phyloP scores from a whole-genome alignment of 192 early-diverging fungal genomes.

The Globomyces pollinis-pini region DNA sequence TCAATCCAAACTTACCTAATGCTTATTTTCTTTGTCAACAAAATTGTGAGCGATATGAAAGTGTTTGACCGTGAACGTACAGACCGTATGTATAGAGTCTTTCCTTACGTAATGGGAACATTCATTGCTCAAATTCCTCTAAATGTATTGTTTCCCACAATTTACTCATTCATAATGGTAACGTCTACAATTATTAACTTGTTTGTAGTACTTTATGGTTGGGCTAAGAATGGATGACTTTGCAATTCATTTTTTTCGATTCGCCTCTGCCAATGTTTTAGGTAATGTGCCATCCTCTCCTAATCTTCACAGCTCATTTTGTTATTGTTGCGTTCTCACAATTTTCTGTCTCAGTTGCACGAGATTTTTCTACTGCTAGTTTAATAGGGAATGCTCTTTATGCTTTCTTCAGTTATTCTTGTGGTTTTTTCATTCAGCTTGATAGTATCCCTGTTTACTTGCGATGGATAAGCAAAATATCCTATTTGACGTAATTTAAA shows the following conservation, averaged over 20 bases:
- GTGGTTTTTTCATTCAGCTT: conserved; percentile 29
- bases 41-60: conserved; percentile 28
- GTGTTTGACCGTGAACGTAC: conserved; percentile 41
- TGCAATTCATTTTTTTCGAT: conserved; percentile 26
- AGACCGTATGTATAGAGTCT: conserved; percentile 41
- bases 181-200: no score
- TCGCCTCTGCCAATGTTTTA: conserved; percentile 13
- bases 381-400: conserved; percentile 25
- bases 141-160: conserved; percentile 12
- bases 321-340: conserved; percentile 22
- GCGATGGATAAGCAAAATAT: conserved; percentile 29
- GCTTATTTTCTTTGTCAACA: conserved; percentile 38
- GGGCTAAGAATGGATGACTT: conserved; percentile 31
- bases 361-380: conserved; percentile 39
- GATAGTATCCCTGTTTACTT: conserved; percentile 29
- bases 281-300: no score
- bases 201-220: conserved; percentile 37
- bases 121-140: conserved; percentile 29
- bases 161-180: conserved; percentile 30
- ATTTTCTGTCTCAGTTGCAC: conserved; percentile 28
- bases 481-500: conserved; percentile 35
- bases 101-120: conserved; percentile 34
- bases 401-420: conserved; percentile 39
- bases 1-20: conserved; percentile 34
- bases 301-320: no score